A percentile compares a stretch with the other conserved stretches of the same genome.
Evolutionary conservation across 306 rosid species (phyloP).

Genomic region (Quercus gilva): DNA sequence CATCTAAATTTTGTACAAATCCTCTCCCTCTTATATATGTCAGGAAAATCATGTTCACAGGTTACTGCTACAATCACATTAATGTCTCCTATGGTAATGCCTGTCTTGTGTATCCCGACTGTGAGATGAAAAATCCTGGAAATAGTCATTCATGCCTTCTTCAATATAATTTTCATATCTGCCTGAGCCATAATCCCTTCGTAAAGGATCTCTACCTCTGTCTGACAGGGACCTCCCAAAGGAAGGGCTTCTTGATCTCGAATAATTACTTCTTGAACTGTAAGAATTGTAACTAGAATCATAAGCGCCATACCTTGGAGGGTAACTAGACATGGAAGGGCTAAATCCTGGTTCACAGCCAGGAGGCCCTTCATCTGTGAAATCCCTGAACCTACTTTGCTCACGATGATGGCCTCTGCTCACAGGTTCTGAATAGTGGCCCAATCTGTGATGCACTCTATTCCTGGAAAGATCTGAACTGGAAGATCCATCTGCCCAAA

Average conservation of each 20-base stretch:
- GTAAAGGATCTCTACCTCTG: constrained; percentile 40
- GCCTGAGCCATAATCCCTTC: constrained; percentile 30
- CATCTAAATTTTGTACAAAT: constrained; percentile 30
- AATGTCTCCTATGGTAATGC: constrained; percentile 35
- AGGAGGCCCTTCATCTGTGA: constrained; percentile 72
- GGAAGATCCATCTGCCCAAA: constrained; percentile 59
- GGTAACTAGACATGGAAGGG: constrained; percentile 47
- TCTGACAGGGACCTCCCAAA: constrained; percentile 41
- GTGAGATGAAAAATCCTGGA: constrained; percentile 30
- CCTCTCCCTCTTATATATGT: constrained; percentile 4
- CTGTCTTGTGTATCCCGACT: constrained; percentile 40
- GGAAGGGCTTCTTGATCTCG: constrained; percentile 38
- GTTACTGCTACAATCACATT: constrained; percentile 11
- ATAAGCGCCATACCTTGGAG: constrained; percentile 55
- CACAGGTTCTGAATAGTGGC: constrained; percentile 37
- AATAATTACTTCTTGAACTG: constrained; percentile 15
- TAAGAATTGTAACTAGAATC: constrained; percentile 31
- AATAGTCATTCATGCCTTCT: constrained; percentile 36
- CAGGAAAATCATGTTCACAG: constrained; percentile 10
- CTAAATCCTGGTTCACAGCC: constrained; percentile 62
- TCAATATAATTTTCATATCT: constrained; percentile 33
- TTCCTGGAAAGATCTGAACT: constrained; percentile 47
- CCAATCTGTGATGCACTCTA: constrained; percentile 46
- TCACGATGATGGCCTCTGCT: constrained; percentile 62
- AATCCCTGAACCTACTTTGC: constrained; percentile 54